These are phyloP conservation scores for Ophiostoma australiae DNA, from an alignment of 2,329 filamentous ascomycete genomes.

Conservation along the genomic window DNA sequence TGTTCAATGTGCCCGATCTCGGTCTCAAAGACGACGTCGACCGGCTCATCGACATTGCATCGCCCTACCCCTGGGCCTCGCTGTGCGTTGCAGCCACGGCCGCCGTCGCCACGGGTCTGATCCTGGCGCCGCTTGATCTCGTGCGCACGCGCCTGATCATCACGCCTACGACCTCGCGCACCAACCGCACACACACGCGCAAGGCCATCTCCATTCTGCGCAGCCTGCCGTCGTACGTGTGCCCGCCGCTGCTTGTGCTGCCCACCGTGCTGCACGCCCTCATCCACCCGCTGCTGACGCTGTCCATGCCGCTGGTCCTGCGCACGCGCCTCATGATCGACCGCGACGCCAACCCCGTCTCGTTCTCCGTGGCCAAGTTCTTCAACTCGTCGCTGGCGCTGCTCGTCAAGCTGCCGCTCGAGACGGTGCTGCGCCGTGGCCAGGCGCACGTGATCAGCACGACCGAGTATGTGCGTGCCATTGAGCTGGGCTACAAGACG, in stretches of 20 bases:
- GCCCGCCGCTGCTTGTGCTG: slow-evolving; percentile 64
- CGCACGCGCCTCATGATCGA: slow-evolving; percentile 82
- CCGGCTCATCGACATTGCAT: slow-evolving; percentile 65
- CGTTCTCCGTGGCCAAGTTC: slow-evolving; percentile 80
- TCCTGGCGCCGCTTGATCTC: slow-evolving; percentile 82
- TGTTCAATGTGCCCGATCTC: slow-evolving; percentile 83
- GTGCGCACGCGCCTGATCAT: slow-evolving; percentile 84
- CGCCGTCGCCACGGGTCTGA: slow-evolving; percentile 67
- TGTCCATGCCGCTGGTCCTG: slow-evolving; percentile 78
- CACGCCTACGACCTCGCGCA: slow-evolving; percentile 67
- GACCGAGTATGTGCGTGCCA: slow-evolving; percentile 47
- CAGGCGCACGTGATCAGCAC: slow-evolving; percentile 69
- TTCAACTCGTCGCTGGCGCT: slow-evolving; percentile 73
- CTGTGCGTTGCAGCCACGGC: slow-evolving; percentile 65
- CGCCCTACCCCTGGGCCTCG: slow-evolving; percentile 75
- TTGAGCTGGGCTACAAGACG: slow-evolving; percentile 34
- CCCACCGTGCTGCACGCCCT: slow-evolving; percentile 86
- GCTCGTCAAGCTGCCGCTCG: slow-evolving; percentile 80
- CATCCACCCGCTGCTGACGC: slow-evolving; percentile 74
- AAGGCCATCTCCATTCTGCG: slow-evolving; percentile 74
- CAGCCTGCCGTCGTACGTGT: slow-evolving; percentile 70
- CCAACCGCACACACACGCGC: slow-evolving; percentile 50
- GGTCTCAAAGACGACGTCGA: slow-evolving; percentile 72
- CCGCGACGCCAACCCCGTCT: slow-evolving; percentile 70
- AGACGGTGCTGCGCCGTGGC: slow-evolving; percentile 84